Evolutionary conservation across 805 yeast genomes (phyloP).

Genomic region (Candida khao-thaluensis): DNA sequence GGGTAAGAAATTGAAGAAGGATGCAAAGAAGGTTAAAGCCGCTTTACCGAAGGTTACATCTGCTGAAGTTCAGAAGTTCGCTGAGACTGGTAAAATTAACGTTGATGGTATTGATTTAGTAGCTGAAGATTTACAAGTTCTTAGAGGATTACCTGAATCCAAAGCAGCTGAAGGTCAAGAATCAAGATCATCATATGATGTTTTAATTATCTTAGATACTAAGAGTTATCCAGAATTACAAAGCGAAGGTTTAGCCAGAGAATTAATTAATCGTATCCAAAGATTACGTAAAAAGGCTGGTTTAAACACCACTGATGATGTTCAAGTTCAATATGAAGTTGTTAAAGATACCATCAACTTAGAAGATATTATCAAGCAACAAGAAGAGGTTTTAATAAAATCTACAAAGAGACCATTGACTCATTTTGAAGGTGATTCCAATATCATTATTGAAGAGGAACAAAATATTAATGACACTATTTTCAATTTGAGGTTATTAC

Average conservation of each 20-base stretch:
- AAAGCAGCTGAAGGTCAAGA: constrained; percentile 71
- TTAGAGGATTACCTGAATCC: constrained; percentile 80
- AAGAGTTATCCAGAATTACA: constrained; percentile 83
- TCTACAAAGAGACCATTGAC: constrained; percentile 67
- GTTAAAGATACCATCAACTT: constrained; percentile 65
- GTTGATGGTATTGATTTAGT: constrained; percentile 90
- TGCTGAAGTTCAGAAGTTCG: constrained; percentile 74
- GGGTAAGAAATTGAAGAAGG: constrained; percentile 95
- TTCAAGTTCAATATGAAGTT: constrained; percentile 76
- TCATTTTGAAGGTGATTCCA: constrained; percentile 41
- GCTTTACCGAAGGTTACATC: constrained; percentile 84
- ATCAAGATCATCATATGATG: constrained; percentile 84
- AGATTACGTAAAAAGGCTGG: constrained; percentile 96
- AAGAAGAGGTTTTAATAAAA: constrained; percentile 70
- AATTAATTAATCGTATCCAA: constrained; percentile 94
- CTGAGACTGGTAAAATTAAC: constrained; percentile 67
- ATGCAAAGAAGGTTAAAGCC: constrained; percentile 89
- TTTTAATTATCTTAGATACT: constrained; percentile 84
- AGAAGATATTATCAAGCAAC: constrained; percentile 57
- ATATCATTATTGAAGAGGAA: constrained; percentile 82
- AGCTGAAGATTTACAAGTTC: constrained; percentile 84
- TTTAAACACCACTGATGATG: constrained; percentile 92
- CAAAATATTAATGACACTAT: constrained; percentile 73
- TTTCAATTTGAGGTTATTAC: constrained; percentile 75
- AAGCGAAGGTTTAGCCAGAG: constrained; percentile 95